Conservation (phyloP, 2,329 filamentous ascomycete genomes). For the Fusarium sp. region DNA sequence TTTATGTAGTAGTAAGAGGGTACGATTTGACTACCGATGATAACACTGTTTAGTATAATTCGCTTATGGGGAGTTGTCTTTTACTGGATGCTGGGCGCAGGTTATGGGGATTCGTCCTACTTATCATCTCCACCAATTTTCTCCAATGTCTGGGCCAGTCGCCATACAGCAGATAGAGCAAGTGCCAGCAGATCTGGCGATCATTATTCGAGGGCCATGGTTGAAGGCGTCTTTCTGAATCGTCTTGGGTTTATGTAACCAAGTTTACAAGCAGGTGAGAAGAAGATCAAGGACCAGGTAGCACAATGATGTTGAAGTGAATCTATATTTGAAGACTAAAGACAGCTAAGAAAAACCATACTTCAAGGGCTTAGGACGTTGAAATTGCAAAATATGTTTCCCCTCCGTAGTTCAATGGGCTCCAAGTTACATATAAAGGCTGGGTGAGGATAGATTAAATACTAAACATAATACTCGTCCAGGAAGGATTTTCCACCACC, state of each 20-base stretch:
- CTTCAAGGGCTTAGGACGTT: background rate
- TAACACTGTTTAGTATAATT: background rate
- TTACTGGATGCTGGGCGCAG: background rate
- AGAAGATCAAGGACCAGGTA: background rate
- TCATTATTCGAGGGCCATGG: accelerated
- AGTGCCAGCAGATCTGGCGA: background rate
- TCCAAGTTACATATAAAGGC: too few species aligned
- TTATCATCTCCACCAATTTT: accelerated
- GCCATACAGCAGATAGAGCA: background rate
- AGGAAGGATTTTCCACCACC: too few species aligned
- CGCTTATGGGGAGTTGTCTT: background rate
- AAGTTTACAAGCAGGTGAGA: accelerated
- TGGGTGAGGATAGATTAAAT: accelerated
- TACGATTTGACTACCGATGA: background rate
- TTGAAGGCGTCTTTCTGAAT: background rate
- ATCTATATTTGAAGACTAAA: background rate
- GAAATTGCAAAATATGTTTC: background rate
- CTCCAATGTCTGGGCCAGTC: background rate
- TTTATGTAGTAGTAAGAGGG: background rate
- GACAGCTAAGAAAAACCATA: background rate
- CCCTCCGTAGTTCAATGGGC: background rate
- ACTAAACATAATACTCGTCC: accelerated
- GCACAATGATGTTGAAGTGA: background rate
- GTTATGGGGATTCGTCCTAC: background rate
- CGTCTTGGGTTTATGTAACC: background rate